A percentile compares a stretch with the other conserved stretches of the same genome.
These are phyloP conservation scores for Eragrostis curvula DNA, from an alignment of 176 grass and related monocot species.

Conservation along the genomic window DNA sequence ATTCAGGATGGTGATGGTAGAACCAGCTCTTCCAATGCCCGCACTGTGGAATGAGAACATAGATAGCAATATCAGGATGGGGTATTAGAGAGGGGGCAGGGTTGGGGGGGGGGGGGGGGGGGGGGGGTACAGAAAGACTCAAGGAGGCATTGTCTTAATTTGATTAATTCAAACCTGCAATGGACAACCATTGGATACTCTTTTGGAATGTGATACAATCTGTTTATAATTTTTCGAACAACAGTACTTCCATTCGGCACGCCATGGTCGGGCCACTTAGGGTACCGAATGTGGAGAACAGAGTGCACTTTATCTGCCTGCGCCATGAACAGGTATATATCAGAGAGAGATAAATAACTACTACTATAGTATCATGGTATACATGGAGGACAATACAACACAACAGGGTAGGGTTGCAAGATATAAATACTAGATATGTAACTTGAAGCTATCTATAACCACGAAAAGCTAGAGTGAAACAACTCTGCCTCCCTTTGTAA, in stretches of 20 bases:
- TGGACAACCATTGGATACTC: slow-evolving; percentile 70
- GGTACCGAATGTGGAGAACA: slow-evolving; percentile 78
- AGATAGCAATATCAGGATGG: neutral
- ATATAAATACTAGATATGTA: too few relatives aligned
- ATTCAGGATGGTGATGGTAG: slow-evolving; percentile 68
- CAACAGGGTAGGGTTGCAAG: too few relatives aligned
- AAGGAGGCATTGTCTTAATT: neutral
- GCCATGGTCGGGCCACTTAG: slow-evolving; percentile 79
- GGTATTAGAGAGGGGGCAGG: too few relatives aligned
- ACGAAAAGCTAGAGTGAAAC: too few relatives aligned
- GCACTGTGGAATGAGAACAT: slow-evolving; percentile 56
- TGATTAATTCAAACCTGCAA: slow-evolving; percentile 66
- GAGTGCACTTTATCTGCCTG: slow-evolving; percentile 40
- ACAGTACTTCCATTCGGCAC: slow-evolving; percentile 44
- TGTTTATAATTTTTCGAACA: slow-evolving; percentile 62
- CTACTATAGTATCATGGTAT: too few relatives aligned
- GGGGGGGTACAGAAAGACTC: too few relatives aligned
- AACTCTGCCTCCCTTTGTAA: too few relatives aligned
- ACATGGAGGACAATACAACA: too few relatives aligned
- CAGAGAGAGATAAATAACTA: neutral
- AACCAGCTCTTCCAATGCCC: slow-evolving; percentile 86
- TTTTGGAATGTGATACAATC: slow-evolving; percentile 47
- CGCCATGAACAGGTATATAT: neutral
- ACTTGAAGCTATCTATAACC: too few relatives aligned
- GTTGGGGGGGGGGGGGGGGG: too few relatives aligned